Evolutionary conservation across 176 grass and related monocot genomes (phyloP).

Genomic region (Areca catechu): DNA sequence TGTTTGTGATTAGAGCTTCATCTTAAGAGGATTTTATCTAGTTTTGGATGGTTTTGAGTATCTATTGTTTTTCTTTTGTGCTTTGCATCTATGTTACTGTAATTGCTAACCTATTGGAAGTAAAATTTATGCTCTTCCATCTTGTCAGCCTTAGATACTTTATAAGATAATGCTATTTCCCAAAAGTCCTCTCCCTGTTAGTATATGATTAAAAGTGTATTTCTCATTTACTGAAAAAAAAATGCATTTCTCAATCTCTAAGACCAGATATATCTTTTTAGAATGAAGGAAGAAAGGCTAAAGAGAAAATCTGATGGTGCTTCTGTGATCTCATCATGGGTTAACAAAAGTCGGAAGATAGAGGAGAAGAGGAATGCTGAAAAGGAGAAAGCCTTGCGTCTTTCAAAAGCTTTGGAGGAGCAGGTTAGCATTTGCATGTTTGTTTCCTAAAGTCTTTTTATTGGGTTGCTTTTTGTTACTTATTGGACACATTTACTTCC

Average conservation of each 20-base stretch:
- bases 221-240: too few relatives aligned
- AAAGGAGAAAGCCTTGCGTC: conserved; percentile 67
- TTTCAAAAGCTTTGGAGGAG: conserved; percentile 73
- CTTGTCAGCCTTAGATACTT: too few relatives aligned
- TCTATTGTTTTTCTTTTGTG: too few relatives aligned
- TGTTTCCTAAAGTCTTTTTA: background rate
- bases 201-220: too few relatives aligned
- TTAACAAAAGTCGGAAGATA: conserved; percentile 68
- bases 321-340: conserved; percentile 79
- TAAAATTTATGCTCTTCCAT: too few relatives aligned
- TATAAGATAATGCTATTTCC: too few relatives aligned
- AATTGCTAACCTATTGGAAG: too few relatives aligned
- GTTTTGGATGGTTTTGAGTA: too few relatives aligned
- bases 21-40: too few relatives aligned
- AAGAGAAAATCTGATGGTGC: conserved; percentile 47
- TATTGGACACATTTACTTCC: conserved; percentile 11
- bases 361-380: conserved; percentile 64
- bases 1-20: too few relatives aligned
- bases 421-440: conserved; percentile 29
- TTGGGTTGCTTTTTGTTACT: background rate
- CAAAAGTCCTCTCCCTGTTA: too few relatives aligned
- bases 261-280: conserved; percentile 47
- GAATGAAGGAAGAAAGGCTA: conserved; percentile 72
- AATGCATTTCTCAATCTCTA: background rate
- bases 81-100: too few relatives aligned